Conservation (phyloP, 1,139 yeast genomes). For the Lizanozyma gosingica region DNA sequence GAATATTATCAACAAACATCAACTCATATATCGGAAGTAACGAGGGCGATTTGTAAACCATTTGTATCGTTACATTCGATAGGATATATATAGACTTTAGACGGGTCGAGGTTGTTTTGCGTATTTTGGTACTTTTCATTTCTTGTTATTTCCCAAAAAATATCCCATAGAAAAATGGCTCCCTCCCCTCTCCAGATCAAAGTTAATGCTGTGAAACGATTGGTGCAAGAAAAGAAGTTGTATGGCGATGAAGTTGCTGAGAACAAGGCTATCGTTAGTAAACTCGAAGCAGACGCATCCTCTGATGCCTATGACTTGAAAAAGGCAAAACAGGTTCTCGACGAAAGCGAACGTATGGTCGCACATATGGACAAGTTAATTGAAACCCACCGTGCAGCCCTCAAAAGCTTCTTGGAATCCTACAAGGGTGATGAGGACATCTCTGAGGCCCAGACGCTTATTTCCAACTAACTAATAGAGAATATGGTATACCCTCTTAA, state of each 20-base stretch:
- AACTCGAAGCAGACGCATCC: conserved; percentile 28
- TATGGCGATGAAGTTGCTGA: conserved; percentile 60
- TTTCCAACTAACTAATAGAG: not conserved
- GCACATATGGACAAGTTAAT: conserved; percentile 54
- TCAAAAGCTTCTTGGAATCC: conserved; percentile 28
- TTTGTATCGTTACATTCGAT: too few species aligned
- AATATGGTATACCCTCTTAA: not conserved
- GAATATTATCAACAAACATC: too few species aligned
- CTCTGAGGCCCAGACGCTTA: conserved; percentile 22
- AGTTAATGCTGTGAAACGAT: conserved; percentile 61
- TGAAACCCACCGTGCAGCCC: conserved; percentile 36
- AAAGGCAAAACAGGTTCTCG: conserved; percentile 52
- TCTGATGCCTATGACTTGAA: conserved; percentile 67
- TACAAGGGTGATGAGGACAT: conserved; percentile 45
- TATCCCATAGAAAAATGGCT: too few species aligned
- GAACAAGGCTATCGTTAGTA: conserved; percentile 42
- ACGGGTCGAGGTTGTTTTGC: too few species aligned
- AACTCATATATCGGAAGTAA: too few species aligned
- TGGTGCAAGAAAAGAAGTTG: conserved; percentile 60
- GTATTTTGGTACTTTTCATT: too few species aligned
- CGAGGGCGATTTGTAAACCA: too few species aligned
- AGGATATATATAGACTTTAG: too few species aligned
- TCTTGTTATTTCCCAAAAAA: too few species aligned
- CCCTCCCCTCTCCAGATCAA: conserved; percentile 75
- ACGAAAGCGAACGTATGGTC: conserved; percentile 61